Evolutionary conservation across 1,284 basidiomycete genomes (phyloP).

Genomic region (Ceratobasidium sp.): DNA sequence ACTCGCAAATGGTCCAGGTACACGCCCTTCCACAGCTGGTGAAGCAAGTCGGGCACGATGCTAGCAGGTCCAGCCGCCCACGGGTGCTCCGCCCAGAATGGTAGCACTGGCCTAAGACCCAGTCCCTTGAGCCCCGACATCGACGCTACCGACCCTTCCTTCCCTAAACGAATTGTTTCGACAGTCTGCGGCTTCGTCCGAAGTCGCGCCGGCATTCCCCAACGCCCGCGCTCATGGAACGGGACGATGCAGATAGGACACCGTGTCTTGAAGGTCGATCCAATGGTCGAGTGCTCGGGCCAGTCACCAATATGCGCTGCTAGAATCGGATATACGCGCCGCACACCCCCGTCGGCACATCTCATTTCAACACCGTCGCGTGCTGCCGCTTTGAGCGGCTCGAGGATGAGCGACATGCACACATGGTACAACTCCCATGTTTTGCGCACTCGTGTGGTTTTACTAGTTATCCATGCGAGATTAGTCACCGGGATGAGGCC

Average conservation of each 20-base stretch:
- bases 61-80: constrained; percentile 8
- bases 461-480: background rate
- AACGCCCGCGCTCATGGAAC: background rate
- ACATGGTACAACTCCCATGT: constrained; percentile 46
- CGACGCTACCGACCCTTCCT: background rate
- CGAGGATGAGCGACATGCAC: constrained; percentile 44
- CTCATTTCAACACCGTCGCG: constrained; percentile 38
- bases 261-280: constrained; percentile 18
- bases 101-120: constrained; percentile 15
- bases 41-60: constrained; percentile 50
- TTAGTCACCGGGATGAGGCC: constrained; percentile 34
- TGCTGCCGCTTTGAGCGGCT: constrained; percentile 43
- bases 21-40: constrained; percentile 54
- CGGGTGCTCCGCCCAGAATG: constrained; percentile 49
- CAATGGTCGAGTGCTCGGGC: constrained; percentile 46
- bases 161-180: background rate
- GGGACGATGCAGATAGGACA: constrained; percentile 19
- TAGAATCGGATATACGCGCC: constrained; percentile 44
- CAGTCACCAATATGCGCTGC: constrained; percentile 48
- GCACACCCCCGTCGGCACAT: constrained; percentile 43
- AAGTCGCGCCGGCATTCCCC: background rate
- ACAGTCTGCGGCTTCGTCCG: background rate
- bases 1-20: constrained; percentile 48
- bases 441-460: background rate
- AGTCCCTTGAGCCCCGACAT: background rate